Percentiles rank a stretch among this genome's conserved stretches.
phyloP scores from a whole-genome alignment of 345 rosid species.

The Syzygium jambos region DNA sequence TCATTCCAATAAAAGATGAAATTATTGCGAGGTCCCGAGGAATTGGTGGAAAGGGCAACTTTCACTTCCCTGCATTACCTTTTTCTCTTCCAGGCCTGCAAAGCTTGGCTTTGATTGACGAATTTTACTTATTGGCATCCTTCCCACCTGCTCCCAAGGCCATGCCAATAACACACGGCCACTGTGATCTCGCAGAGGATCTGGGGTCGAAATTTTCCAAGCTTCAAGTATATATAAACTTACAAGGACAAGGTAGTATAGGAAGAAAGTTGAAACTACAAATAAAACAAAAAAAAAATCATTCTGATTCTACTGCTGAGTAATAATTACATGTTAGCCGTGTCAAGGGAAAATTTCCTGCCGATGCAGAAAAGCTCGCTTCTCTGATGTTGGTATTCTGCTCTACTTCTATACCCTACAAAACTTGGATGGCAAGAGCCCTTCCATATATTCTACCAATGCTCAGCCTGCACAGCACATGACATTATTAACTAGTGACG shows the following conservation, averaged over 20 bases:
- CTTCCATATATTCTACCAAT: not conserved
- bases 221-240: not conserved
- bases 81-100: not conserved
- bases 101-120: not conserved
- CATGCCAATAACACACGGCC: not conserved
- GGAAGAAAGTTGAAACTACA: not conserved
- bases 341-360: constrained; percentile 1
- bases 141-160: not conserved
- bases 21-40: not conserved
- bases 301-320: not conserved
- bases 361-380: not conserved
- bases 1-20: not conserved
- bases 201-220: not conserved
- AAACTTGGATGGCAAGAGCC: constrained; percentile 10
- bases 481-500: not conserved
- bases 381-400: constrained; percentile 26
- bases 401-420: not conserved
- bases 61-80: not conserved
- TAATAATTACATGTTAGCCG: constrained; percentile 42
- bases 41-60: not conserved
- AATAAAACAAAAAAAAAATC: not conserved
- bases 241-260: not conserved
- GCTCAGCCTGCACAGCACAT: constrained; percentile 23
- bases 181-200: not conserved
- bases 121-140: not conserved